Percentiles rank a stretch among this genome's conserved stretches.
Conservation (phyloP, 495 filamentous ascomycete genomes). For the Echria macrotheca region DNA sequence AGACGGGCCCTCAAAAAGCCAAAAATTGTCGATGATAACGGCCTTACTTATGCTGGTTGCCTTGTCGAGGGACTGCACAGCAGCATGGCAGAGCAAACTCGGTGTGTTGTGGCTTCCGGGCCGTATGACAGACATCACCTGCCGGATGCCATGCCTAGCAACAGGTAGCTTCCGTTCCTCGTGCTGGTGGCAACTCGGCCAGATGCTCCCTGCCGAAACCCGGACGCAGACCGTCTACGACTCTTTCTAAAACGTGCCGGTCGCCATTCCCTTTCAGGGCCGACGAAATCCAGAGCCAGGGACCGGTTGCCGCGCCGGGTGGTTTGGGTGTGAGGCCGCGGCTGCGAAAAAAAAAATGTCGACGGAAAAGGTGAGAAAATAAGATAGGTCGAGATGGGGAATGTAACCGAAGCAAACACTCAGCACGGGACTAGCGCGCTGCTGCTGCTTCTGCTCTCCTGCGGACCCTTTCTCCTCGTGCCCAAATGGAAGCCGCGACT, state of each 20-base stretch:
- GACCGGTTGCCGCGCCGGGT: not conserved
- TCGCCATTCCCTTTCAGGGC: no score
- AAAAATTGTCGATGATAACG: no score
- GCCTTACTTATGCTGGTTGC: no score
- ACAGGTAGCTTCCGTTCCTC: no score
- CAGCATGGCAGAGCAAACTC: no score
- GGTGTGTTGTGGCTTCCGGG: no score
- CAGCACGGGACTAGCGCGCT: not conserved
- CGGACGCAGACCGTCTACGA: not conserved
- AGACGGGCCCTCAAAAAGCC: no score
- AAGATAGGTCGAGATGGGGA: not conserved
- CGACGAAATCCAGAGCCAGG: not conserved
- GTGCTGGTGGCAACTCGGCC: slow-evolving; percentile 4
- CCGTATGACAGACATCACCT: slow-evolving; percentile 8
- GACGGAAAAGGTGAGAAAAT: not conserved
- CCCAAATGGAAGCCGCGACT: no score
- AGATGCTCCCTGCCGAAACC: not conserved
- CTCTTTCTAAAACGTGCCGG: no score
- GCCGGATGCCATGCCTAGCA: slow-evolving; percentile 5
- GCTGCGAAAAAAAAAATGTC: not conserved
- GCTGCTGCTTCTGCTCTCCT: no score
- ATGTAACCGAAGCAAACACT: not conserved
- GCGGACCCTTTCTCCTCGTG: no score
- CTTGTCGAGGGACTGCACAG: no score
- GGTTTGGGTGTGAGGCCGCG: not conserved